Conservation (phyloP, 169 alveolate genomes). For the Amoebophrya sp. region DNA sequence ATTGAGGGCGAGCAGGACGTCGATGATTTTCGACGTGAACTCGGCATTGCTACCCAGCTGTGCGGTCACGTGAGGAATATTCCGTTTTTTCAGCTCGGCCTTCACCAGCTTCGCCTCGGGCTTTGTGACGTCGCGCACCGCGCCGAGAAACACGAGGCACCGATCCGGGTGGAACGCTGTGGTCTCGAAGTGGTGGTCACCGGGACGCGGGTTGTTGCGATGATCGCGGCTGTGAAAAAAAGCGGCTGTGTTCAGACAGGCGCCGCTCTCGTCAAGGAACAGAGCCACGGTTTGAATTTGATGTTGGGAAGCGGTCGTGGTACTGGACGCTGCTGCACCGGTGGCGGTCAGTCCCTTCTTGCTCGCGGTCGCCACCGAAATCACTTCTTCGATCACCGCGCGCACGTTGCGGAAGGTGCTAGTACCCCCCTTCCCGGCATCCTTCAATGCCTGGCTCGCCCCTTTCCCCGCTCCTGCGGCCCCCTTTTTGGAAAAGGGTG, state of each 20-base stretch:
- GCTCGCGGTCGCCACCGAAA: neutral
- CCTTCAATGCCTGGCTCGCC: neutral
- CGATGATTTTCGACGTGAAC: neutral
- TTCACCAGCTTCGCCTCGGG: neutral
- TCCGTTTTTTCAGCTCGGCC: neutral
- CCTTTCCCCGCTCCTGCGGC: too few species aligned
- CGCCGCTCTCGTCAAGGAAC: neutral
- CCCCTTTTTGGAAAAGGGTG: too few species aligned
- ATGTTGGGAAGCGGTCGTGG: neutral
- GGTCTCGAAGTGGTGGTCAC: too few species aligned
- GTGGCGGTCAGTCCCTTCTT: too few species aligned
- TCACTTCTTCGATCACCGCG: neutral
- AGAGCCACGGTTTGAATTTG: neutral
- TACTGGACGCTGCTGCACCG: neutral
- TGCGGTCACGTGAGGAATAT: neutral
- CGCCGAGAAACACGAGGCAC: neutral
- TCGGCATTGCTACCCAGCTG: neutral
- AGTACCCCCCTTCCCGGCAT: too few species aligned
- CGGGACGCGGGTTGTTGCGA: too few species aligned
- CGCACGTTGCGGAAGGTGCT: neutral
- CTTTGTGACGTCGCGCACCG: neutral
- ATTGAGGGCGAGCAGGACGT: neutral
- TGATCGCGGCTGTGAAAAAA: too few species aligned
- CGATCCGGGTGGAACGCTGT: neutral
- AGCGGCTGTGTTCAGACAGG: neutral